phyloP scores from a whole-genome alignment of 768 basidiomycete genomes.

The Lentinula sp. region DNA sequence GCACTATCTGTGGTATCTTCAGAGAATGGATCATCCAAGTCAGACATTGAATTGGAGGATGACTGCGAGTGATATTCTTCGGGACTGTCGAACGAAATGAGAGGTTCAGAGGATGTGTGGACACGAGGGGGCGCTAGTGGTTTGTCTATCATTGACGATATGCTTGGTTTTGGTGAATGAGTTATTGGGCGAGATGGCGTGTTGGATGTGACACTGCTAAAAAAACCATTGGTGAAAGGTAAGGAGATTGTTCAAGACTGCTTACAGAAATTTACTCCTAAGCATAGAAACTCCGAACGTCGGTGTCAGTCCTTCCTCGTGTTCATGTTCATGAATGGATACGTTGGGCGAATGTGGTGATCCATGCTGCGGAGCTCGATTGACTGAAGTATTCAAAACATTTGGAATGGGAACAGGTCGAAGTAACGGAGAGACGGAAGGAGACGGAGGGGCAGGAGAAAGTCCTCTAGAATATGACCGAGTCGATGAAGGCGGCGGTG shows the following conservation, averaged over 20 bases:
- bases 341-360: conserved; percentile 1
- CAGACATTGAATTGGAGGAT: conserved; percentile 12
- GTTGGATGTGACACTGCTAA: not conserved
- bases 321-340: not conserved
- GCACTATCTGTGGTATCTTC: conserved; percentile 12
- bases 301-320: conserved; percentile 12
- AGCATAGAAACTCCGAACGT: conserved; percentile 32
- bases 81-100: conserved; percentile 5
- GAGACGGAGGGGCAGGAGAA: conserved; percentile 33
- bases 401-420: conserved; percentile 42
- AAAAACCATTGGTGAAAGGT: not conserved
- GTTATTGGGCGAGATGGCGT: conserved; percentile 7
- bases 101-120: not conserved
- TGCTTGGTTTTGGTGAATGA: conserved; percentile 4
- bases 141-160: not conserved
- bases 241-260: not conserved
- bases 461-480: conserved; percentile 17
- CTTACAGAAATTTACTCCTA: conserved; percentile 44
- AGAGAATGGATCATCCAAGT: conserved; percentile 17
- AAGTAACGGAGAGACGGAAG: conserved; percentile 42
- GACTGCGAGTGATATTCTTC: conserved; percentile 6
- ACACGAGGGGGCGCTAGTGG: not conserved
- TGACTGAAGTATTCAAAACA: conserved; percentile 7
- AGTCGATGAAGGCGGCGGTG: conserved; percentile 38
- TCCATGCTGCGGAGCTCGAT: not conserved